Conservation (phyloP, 305 asterid genomes). For the Stenogyne calaminthoides region DNA sequence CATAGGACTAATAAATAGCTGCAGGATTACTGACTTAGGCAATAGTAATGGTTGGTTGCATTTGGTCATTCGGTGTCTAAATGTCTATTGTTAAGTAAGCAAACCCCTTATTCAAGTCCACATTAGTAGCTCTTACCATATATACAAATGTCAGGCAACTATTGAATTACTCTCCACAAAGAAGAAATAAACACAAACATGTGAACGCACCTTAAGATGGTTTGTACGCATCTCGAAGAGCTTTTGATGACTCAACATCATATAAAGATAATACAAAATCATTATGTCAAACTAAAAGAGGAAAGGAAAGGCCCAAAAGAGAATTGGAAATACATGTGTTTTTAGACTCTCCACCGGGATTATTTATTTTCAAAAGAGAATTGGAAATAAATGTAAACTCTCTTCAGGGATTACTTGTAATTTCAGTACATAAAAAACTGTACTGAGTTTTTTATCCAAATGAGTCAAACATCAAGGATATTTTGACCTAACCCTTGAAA, state of each 20-base stretch:
- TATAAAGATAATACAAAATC: background rate
- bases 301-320: background rate
- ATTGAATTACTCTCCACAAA: background rate
- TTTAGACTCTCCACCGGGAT: no score
- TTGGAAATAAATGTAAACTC: no score
- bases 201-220: background rate
- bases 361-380: no score
- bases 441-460: background rate
- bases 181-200: slow-evolving; percentile 9
- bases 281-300: background rate
- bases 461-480: background rate
- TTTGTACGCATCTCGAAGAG: background rate
- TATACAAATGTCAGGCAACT: slow-evolving; percentile 8
- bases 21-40: slow-evolving; percentile 4
- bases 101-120: background rate
- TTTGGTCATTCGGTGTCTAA: slow-evolving; percentile 9
- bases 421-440: background rate
- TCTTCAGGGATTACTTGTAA: background rate
- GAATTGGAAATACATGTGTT: background rate
- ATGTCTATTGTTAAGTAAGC: slow-evolving; percentile 6
- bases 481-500: background rate
- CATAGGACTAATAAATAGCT: slow-evolving; percentile 12
- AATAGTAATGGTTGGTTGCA: slow-evolving; percentile 10
- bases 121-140: slow-evolving; percentile 3
- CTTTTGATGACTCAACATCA: background rate